phyloP scores from a whole-genome alignment of 2,329 filamentous ascomycete species.

The Blastomyces parvus region DNA sequence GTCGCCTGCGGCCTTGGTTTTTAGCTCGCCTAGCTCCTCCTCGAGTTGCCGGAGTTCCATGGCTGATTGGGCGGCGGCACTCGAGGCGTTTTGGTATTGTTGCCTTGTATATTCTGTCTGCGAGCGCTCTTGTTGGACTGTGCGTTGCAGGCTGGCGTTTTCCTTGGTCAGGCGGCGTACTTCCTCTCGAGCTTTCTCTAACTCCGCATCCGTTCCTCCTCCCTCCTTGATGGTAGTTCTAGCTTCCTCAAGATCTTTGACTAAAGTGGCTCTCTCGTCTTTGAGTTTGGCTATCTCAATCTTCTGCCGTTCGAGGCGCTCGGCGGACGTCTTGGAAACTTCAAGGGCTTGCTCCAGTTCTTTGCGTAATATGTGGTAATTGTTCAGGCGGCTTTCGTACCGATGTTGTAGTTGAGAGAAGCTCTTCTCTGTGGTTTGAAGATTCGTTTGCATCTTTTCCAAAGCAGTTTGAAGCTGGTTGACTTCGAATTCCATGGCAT shows the following conservation, averaged over 20 bases:
- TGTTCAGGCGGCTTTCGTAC: slow-evolving; percentile 34
- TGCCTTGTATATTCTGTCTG: slow-evolving; percentile 39
- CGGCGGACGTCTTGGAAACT: slow-evolving; percentile 23
- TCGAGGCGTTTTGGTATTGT: slow-evolving; percentile 41
- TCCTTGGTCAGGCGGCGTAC: slow-evolving; percentile 30
- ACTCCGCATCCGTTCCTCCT: slow-evolving; percentile 26
- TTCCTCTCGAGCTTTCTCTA: slow-evolving; percentile 35
- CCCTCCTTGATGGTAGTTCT: slow-evolving; percentile 32
- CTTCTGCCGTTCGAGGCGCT: slow-evolving; percentile 25
- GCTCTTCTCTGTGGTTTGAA: slow-evolving; percentile 26
- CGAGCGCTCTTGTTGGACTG: slow-evolving; percentile 33
- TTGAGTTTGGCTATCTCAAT: slow-evolving; percentile 34
- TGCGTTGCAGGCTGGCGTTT: slow-evolving; percentile 28
- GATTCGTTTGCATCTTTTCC: slow-evolving; percentile 20
- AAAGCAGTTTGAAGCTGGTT: slow-evolving; percentile 24
- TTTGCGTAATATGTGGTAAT: slow-evolving; percentile 30
- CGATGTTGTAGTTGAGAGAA: slow-evolving; percentile 35
- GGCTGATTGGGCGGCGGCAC: slow-evolving; percentile 33
- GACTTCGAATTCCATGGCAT: slow-evolving; percentile 25
- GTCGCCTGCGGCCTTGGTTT: slow-evolving; percentile 30
- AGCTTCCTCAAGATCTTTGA: slow-evolving; percentile 32
- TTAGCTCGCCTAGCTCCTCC: slow-evolving; percentile 30
- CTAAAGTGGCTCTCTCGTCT: slow-evolving; percentile 31
- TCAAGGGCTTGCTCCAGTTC: slow-evolving; percentile 29
- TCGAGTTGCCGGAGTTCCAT: slow-evolving; percentile 31